These are phyloP conservation scores for Sarocladiaceae sp. DNA, from an alignment of 2,329 filamentous ascomycete species.

Conservation along the genomic window DNA sequence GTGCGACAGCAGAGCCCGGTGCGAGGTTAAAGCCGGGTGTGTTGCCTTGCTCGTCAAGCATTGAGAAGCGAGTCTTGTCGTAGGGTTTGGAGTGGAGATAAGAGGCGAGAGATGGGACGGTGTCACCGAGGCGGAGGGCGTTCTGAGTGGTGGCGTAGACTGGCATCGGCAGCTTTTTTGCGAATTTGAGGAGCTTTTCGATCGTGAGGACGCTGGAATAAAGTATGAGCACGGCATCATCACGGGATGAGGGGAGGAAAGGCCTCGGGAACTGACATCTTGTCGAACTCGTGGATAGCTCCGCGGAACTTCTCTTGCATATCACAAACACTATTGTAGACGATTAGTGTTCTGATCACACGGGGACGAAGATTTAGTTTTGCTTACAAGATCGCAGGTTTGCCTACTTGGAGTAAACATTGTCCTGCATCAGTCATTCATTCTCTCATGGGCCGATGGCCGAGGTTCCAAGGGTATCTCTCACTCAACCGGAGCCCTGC, in stretches of 20 bases:
- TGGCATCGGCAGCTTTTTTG: conserved; percentile 65
- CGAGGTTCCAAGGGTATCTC: conserved; percentile 13
- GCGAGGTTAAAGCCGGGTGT: conserved; percentile 26
- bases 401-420: conserved; percentile 29
- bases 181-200: conserved; percentile 64
- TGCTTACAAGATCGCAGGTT: conserved; percentile 47
- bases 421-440: not conserved
- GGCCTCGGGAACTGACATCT: conserved; percentile 63
- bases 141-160: conserved; percentile 86
- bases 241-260: too few species aligned
- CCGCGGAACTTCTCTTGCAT: conserved; percentile 88
- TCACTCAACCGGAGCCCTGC: conserved; percentile 29
- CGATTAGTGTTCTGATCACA: not conserved
- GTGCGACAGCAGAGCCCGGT: conserved; percentile 55
- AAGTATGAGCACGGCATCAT: too few species aligned
- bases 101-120: conserved; percentile 65
- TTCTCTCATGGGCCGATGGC: not conserved
- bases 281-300: conserved; percentile 80
- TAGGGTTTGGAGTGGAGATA: conserved; percentile 52
- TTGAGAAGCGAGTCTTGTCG: conserved; percentile 90
- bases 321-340: conserved; percentile 71
- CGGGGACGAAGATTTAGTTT: too few species aligned
- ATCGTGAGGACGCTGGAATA: conserved; percentile 64
- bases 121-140: conserved; percentile 70
- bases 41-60: conserved; percentile 47